Percentiles rank a stretch among this genome's conserved stretches.
phyloP scores from a whole-genome alignment of 2,329 filamentous ascomycete genomes.

The Ilyonectria sp. region DNA sequence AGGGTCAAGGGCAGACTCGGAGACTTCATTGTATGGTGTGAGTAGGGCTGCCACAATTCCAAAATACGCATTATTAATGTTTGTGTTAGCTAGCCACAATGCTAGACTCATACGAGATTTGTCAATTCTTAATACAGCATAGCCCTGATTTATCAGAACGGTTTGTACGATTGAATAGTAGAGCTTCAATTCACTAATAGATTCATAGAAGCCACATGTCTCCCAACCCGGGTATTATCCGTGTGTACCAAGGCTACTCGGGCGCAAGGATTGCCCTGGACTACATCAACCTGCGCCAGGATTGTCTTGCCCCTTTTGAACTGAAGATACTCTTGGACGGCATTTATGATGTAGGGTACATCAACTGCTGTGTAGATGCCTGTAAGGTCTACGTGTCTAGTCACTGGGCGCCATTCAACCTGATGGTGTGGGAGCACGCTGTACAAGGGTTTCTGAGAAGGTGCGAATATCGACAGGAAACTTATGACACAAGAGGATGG shows the following conservation, averaged over 20 bases:
- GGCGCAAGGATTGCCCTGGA: not conserved
- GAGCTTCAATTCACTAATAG: not conserved
- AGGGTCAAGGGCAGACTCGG: not conserved
- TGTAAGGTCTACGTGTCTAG: not conserved
- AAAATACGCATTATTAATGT: not conserved
- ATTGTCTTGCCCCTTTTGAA: not conserved
- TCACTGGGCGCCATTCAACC: not conserved
- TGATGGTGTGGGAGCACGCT: not conserved
- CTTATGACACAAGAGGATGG: not conserved
- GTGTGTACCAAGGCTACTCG: rapidly evolving
- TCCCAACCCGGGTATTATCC: not conserved
- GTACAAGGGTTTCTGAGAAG: not conserved
- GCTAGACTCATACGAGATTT: not conserved
- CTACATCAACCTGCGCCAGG: not conserved
- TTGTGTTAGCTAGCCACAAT: not conserved
- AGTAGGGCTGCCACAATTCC: not conserved
- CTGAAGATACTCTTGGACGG: not conserved
- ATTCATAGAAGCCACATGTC: constrained; percentile 1
- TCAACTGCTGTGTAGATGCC: not conserved
- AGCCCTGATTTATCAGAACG: not conserved
- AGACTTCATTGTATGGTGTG: constrained; percentile 18
- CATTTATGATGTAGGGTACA: no score
- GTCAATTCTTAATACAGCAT: not conserved
- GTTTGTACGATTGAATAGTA: not conserved
- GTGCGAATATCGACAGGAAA: not conserved